phyloP scores from a whole-genome alignment of 495 filamentous ascomycete genomes.

The Aspergillus taichungensis region DNA sequence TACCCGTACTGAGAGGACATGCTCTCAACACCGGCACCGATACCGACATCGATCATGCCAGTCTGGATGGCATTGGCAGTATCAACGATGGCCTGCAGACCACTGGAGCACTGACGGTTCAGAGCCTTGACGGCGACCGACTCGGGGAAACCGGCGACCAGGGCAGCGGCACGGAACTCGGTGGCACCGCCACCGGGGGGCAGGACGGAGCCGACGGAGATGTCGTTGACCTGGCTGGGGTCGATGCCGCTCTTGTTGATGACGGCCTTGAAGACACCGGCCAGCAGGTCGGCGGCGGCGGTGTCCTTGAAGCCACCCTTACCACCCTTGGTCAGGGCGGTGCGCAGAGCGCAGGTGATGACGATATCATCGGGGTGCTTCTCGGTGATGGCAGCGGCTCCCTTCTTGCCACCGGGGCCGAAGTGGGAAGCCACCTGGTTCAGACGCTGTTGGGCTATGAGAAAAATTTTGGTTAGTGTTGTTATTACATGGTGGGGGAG shows the following conservation, averaged over 20 bases:
- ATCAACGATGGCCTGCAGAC: slow-evolving; percentile 83
- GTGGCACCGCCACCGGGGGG: slow-evolving; percentile 92
- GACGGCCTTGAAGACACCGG: slow-evolving; percentile 70
- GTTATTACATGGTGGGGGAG: background rate
- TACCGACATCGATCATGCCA: slow-evolving; percentile 92
- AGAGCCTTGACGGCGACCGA: slow-evolving; percentile 70
- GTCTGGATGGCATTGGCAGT: slow-evolving; percentile 81
- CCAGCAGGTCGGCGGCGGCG: slow-evolving; percentile 73
- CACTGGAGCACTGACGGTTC: slow-evolving; percentile 87
- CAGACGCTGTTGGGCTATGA: slow-evolving; percentile 51
- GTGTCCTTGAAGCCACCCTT: slow-evolving; percentile 96
- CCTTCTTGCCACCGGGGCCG: slow-evolving; percentile 31
- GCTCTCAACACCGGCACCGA: slow-evolving; percentile 95
- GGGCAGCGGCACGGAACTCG: slow-evolving; percentile 86
- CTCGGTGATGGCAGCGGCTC: slow-evolving; percentile 44
- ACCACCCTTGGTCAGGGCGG: slow-evolving; percentile 84
- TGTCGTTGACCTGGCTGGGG: slow-evolving; percentile 77
- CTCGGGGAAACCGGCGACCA: slow-evolving; percentile 88
- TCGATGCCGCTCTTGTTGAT: slow-evolving; percentile 79
- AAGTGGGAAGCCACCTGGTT: slow-evolving; percentile 57
- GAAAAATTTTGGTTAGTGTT: background rate
- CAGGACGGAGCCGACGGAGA: slow-evolving; percentile 85
- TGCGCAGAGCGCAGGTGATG: slow-evolving; percentile 85
- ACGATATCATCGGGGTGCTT: slow-evolving; percentile 75
- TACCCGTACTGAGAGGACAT: slow-evolving; percentile 91